Conservation (phyloP, 1,284 basidiomycete species). For the Ustilago cynodontis region DNA sequence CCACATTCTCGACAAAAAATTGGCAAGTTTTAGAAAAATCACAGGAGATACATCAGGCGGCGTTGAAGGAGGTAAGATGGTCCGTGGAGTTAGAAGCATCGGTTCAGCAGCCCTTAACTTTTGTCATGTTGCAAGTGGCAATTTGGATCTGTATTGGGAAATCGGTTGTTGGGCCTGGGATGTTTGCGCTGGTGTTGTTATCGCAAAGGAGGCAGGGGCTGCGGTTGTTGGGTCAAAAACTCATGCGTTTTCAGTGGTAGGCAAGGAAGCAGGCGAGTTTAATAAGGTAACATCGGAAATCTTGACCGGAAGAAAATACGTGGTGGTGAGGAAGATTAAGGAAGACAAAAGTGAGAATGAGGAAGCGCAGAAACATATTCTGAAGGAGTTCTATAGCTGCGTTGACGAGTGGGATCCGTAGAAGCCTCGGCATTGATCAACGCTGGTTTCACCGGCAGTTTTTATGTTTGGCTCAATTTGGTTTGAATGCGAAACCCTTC, state of each 20-base stretch:
- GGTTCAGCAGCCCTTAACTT: constrained; percentile 67
- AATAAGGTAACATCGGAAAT: constrained; percentile 76
- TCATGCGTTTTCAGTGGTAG: constrained; percentile 69
- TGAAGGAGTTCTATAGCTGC: constrained; percentile 84
- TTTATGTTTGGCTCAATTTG: no score
- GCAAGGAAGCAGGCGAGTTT: constrained; percentile 71
- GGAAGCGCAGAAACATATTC: constrained; percentile 82
- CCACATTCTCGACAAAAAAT: constrained; percentile 75
- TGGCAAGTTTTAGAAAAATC: constrained; percentile 79
- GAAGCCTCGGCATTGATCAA: background rate
- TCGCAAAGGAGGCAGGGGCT: constrained; percentile 82
- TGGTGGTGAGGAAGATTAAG: constrained; percentile 76
- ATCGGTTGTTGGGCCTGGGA: constrained; percentile 70
- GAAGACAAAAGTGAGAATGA: constrained; percentile 76
- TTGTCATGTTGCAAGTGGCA: constrained; percentile 60
- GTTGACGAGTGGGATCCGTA: constrained; percentile 78
- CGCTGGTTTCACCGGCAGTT: no score
- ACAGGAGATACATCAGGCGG: constrained; percentile 78
- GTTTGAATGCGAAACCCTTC: background rate
- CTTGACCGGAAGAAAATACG: constrained; percentile 85
- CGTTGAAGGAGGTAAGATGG: constrained; percentile 83
- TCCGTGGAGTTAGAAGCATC: constrained; percentile 75
- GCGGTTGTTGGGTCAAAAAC: constrained; percentile 49
- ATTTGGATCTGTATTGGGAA: constrained; percentile 67
- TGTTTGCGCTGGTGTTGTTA: constrained; percentile 84